Conservation (phyloP, 345 rosid species). For the Arabidopsis suecica region DNA sequence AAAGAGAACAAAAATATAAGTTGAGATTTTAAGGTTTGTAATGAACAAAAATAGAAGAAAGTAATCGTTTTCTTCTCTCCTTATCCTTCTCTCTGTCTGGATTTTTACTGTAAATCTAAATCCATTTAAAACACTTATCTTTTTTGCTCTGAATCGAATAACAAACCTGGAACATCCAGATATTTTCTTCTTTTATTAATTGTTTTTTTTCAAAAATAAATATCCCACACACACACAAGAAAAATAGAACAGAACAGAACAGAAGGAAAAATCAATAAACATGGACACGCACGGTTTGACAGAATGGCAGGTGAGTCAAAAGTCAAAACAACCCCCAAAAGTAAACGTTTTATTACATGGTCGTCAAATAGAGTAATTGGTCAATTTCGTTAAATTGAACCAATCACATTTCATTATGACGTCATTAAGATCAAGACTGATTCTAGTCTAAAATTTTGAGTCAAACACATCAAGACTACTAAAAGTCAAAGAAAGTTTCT, state of each 20-base stretch:
- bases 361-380: slow-evolving; percentile 4
- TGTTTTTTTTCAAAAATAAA: background rate
- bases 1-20: background rate
- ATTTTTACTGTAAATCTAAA: slow-evolving; percentile 36
- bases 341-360: slow-evolving; percentile 7
- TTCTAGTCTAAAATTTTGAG: background rate
- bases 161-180: slow-evolving; percentile 41
- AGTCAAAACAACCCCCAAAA: background rate
- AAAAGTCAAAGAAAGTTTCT: background rate
- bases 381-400: background rate
- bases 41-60: slow-evolving; percentile 35
- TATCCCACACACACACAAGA: background rate
- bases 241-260: background rate
- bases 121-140: slow-evolving; percentile 21
- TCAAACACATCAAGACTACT: background rate
- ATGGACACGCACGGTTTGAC: slow-evolving; percentile 41
- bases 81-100: slow-evolving; percentile 10
- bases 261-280: background rate
- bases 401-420: background rate
- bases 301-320: slow-evolving; percentile 31
- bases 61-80: slow-evolving; percentile 18
- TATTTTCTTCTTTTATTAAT: slow-evolving; percentile 30
- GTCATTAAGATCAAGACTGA: background rate
- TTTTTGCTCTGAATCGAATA: slow-evolving; percentile 26
- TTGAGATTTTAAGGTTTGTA: slow-evolving; percentile 28